Conservation (phyloP, 768 basidiomycete species). For the Myochromella boudieri region DNA sequence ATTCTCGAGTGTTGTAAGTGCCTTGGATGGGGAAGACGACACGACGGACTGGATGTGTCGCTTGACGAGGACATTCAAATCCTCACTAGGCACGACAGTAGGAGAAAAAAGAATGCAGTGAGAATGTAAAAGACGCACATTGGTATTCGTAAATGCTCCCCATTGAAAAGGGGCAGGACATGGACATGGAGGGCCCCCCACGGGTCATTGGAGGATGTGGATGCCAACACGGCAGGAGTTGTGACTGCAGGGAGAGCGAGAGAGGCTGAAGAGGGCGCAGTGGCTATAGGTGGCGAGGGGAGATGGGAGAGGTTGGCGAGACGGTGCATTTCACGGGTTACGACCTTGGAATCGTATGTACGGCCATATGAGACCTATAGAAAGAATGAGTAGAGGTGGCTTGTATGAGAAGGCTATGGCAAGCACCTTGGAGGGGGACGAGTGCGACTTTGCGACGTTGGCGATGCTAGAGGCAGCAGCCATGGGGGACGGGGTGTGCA, state of each 20-base stretch:
- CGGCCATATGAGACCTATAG: conserved; percentile 61
- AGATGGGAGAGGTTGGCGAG: conserved; percentile 63
- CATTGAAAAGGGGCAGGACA: conserved; percentile 89
- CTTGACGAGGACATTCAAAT: conserved; percentile 80
- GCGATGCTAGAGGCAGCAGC: conserved; percentile 32
- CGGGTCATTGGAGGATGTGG: conserved; percentile 57
- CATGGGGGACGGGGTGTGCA: conserved; percentile 29
- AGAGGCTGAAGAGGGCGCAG: conserved; percentile 49
- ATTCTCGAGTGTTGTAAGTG: conserved; percentile 68
- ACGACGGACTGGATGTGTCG: conserved; percentile 76
- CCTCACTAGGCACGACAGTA: conserved; percentile 56
- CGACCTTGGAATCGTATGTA: conserved; percentile 78
- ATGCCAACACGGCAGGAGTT: conserved; percentile 37
- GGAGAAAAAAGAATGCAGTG: not conserved
- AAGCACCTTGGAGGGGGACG: conserved; percentile 52
- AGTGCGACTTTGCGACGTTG: conserved; percentile 37
- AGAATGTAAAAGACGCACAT: conserved; percentile 52
- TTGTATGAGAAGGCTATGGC: not conserved
- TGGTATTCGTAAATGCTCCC: conserved; percentile 79
- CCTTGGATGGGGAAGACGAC: conserved; percentile 70
- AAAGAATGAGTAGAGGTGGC: conserved; percentile 11
- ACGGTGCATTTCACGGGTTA: conserved; percentile 84
- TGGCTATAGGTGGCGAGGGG: conserved; percentile 51
- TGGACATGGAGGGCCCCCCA: conserved; percentile 86
- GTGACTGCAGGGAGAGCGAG: conserved; percentile 42